Base-by-base conservation (phyloP, 371 early-diverging fungal species). In the Lichtheimia ramosa region DNA sequence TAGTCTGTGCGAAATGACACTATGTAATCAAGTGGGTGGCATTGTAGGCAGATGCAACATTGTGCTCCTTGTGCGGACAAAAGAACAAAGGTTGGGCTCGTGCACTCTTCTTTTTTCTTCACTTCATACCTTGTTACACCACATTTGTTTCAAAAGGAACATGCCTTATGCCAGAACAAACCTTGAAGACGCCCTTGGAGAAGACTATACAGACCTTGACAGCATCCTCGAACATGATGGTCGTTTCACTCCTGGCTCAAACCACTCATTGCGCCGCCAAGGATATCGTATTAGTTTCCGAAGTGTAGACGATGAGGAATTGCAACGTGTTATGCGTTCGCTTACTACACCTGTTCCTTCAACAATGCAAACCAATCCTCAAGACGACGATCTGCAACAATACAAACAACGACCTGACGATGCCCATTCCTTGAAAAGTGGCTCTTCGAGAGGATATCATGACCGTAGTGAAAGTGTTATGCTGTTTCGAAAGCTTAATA, bases 271-370 rank as follows among this genome's bases (percentile, higher is more conserved):
- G 7, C 48, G 18, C 20, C 49, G 25, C 48, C 54, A 48, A n/a
- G 39, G 56, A n/a, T 61, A 61, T 23, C 62, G 58, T 21, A 61
- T 66, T 43, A 61, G 61, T 15, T 61, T 66, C 25, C 66, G 53
- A 41, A 66, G 66, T 43, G 52, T 66, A 14, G 66, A 66, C 66
- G 66, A 66, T 42, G 66, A 66, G 16, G 66, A 66, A 61, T 56
- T 66, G 23, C 57, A 54, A 34, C 66, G 58, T 5, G 42, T 66
- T 42, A 61, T 61, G 58, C 61, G 66, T 42, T 56, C 58, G 10
- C 51, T 66, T 12, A 51, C 61, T 23, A 66, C 66, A 16, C 66
- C 66, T 6, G 51, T 51, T 20, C 66, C 66, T 53, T 40, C 51
- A 20, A 34, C 51, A 59, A 25, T 16, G 28, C 23, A 28, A 49